These are phyloP conservation scores for Eutrema yunnanense DNA, from an alignment of 345 rosid genomes.

Conservation along the genomic window DNA sequence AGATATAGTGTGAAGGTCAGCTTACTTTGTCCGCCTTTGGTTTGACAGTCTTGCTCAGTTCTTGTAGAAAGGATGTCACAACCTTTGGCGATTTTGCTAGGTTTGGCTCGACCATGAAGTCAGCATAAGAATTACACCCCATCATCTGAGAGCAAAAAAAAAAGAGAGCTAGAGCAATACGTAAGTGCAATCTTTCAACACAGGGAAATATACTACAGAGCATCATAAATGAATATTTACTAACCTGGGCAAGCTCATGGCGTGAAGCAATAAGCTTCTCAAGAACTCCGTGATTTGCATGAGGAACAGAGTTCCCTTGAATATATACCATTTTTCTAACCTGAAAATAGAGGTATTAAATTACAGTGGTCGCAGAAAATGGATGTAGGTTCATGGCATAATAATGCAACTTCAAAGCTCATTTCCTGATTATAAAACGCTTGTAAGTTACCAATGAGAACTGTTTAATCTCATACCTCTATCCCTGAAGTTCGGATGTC, in stretches of 20 bases:
- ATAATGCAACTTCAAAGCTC: background rate
- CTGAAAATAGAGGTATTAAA: slow-evolving; percentile 31
- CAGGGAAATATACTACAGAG: background rate
- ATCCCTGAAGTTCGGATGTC: background rate
- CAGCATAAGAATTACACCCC: slow-evolving; percentile 72
- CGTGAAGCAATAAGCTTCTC: slow-evolving; percentile 70
- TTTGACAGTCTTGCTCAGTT: slow-evolving; percentile 70
- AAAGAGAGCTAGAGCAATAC: background rate
- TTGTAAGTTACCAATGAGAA: too few species aligned
- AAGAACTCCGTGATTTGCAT: slow-evolving; percentile 68
- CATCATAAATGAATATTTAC: slow-evolving; percentile 1
- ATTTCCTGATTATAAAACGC: background rate
- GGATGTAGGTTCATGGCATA: background rate
- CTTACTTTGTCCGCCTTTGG: slow-evolving; percentile 78
- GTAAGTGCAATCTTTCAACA: background rate
- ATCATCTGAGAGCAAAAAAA: slow-evolving; percentile 46
- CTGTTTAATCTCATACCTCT: background rate
- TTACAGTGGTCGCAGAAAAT: slow-evolving; percentile 2
- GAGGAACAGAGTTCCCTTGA: slow-evolving; percentile 76
- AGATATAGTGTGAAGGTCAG: background rate
- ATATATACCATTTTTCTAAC: slow-evolving; percentile 72
- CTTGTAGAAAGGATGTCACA: slow-evolving; percentile 66
- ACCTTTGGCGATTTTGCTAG: slow-evolving; percentile 82
- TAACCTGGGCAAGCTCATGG: slow-evolving; percentile 88
- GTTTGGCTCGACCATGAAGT: slow-evolving; percentile 59